Conservation (phyloP, 352 stramenopile genomes). For the Pythium volutum region DNA sequence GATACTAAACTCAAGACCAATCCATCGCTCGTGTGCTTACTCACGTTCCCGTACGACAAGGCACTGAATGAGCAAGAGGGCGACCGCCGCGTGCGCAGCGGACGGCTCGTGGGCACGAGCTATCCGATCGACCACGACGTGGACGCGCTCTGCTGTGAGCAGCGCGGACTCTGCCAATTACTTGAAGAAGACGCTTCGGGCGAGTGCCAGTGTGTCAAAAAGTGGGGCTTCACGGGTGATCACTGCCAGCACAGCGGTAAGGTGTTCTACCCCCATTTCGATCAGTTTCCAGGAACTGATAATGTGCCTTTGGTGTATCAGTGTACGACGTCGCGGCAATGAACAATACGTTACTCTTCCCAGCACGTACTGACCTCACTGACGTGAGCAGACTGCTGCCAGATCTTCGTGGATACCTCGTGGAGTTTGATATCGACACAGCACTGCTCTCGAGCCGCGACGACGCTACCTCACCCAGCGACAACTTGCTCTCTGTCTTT, state of each 20-base stretch:
- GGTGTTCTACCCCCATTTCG: neutral
- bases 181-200: slow-evolving; percentile 59
- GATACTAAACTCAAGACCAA: slow-evolving; percentile 57
- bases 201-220: slow-evolving; percentile 58
- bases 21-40: slow-evolving; percentile 35
- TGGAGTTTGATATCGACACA: slow-evolving; percentile 39
- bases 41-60: slow-evolving; percentile 65
- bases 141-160: slow-evolving; percentile 63
- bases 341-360: slow-evolving; percentile 47
- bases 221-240: slow-evolving; percentile 64
- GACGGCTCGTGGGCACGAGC: slow-evolving; percentile 48
- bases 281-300: neutral
- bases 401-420: slow-evolving; percentile 43
- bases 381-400: slow-evolving; percentile 35
- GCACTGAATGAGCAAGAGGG: slow-evolving; percentile 54
- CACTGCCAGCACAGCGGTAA: slow-evolving; percentile 65
- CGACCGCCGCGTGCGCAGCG: slow-evolving; percentile 55
- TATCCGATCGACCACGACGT: slow-evolving; percentile 78
- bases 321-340: slow-evolving; percentile 54
- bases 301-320: slow-evolving; percentile 6
- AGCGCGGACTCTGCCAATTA: slow-evolving; percentile 43
- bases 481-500: slow-evolving; percentile 19
- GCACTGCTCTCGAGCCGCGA: neutral
- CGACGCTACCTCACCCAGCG: neutral
- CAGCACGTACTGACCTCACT: slow-evolving; percentile 33